Conservation (phyloP, 192 early-diverging fungal species). For the Haplosporangium gracile region DNA sequence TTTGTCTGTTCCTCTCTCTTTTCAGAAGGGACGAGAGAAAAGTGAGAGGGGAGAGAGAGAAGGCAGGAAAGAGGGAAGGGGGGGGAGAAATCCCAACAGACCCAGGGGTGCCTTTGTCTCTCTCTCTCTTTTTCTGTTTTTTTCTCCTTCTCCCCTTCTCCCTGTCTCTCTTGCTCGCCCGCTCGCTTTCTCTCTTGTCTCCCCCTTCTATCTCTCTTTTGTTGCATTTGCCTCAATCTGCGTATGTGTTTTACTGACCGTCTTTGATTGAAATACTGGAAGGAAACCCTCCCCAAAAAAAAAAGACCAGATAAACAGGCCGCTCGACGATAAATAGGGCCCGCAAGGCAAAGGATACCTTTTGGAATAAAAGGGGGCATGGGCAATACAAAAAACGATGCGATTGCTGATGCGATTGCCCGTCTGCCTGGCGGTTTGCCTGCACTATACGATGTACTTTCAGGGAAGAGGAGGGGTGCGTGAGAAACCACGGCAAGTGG, state of each 20-base stretch:
- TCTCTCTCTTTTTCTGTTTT: neutral
- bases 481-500: neutral
- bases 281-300: neutral
- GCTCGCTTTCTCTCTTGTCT: neutral
- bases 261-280: neutral
- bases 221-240: neutral
- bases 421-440: neutral
- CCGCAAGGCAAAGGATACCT: neutral
- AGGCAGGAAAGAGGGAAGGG: neutral
- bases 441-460: neutral
- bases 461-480: neutral
- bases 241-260: neutral
- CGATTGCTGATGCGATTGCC: too few relatives aligned
- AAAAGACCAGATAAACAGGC: neutral
- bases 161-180: neutral
- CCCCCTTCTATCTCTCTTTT: neutral
- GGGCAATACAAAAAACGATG: neutral
- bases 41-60: neutral
- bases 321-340: neutral
- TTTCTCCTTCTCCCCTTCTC: neutral
- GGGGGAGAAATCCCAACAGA: constrained; percentile 6
- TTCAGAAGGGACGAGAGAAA: too few relatives aligned
- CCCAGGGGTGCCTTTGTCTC: neutral
- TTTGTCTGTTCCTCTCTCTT: neutral
- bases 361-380: neutral